These are phyloP conservation scores for Sphagnurus paluster DNA, from an alignment of 1,284 basidiomycete species.

Conservation along the genomic window DNA sequence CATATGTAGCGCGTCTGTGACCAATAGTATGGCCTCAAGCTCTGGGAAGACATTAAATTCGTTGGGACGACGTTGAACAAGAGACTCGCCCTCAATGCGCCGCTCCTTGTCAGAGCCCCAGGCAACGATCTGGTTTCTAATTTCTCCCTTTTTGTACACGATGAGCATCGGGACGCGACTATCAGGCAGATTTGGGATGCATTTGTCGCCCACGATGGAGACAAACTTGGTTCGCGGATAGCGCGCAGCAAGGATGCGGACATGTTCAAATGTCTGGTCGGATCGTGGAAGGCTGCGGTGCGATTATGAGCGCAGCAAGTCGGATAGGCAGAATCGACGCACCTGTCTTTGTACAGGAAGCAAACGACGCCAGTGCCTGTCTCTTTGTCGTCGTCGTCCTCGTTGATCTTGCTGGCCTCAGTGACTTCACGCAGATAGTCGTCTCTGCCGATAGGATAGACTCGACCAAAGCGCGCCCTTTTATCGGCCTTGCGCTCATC, in stretches of 20 bases:
- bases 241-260: conserved; percentile 74
- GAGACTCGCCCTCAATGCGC: conserved; percentile 71
- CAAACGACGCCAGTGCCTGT: conserved; percentile 86
- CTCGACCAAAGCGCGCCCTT: conserved; percentile 77
- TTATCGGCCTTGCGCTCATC: conserved; percentile 65
- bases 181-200: conserved; percentile 95
- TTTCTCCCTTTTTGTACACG: conserved; percentile 89
- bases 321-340: conserved; percentile 20
- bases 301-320: not conserved
- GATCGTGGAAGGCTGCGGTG: conserved; percentile 71
- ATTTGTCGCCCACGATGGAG: conserved; percentile 93
- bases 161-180: conserved; percentile 90
- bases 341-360: conserved; percentile 90
- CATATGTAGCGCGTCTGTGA: conserved; percentile 60
- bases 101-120: conserved; percentile 81
- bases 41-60: conserved; percentile 42
- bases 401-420: conserved; percentile 79
- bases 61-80: conserved; percentile 2
- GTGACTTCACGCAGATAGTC: conserved; percentile 97
- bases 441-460: conserved; percentile 89
- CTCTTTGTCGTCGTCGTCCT: conserved; percentile 64
- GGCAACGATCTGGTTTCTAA: conserved; percentile 83
- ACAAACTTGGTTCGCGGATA: conserved; percentile 96
- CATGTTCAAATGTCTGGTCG: conserved; percentile 71
- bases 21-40: conserved; percentile 65